These are phyloP conservation scores for Pseudomonodictys pantanalensis DNA, from an alignment of 495 filamentous ascomycete species.

Conservation along the genomic window DNA sequence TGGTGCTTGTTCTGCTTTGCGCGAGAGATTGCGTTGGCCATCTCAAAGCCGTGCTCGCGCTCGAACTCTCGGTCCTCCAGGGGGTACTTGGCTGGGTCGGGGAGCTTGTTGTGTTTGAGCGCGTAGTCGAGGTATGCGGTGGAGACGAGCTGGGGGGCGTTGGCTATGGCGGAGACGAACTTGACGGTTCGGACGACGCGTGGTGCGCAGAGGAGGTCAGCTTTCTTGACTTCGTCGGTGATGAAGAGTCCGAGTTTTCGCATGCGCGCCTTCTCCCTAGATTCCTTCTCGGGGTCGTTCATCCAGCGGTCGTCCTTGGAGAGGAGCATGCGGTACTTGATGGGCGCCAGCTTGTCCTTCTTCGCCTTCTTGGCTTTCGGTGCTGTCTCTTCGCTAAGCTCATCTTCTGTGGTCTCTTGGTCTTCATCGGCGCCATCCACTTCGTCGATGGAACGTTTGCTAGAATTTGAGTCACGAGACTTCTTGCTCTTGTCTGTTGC, in stretches of 20 bases:
- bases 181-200: conserved; percentile 84
- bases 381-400: conserved; percentile 35
- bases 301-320: conserved; percentile 80
- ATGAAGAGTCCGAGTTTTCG: conserved; percentile 80
- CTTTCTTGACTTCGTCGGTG: conserved; percentile 67
- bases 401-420: conserved; percentile 47
- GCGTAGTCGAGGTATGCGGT: conserved; percentile 77
- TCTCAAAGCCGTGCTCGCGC: conserved; percentile 61
- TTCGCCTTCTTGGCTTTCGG: conserved; percentile 63
- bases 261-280: conserved; percentile 59
- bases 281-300: conserved; percentile 64
- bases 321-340: conserved; percentile 69
- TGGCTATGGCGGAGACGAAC: conserved; percentile 82
- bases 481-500: conserved; percentile 26
- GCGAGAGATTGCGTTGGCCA: conserved; percentile 60
- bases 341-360: conserved; percentile 42
- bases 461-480: conserved; percentile 31
- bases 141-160: conserved; percentile 68
- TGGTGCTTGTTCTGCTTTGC: conserved; percentile 72
- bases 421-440: conserved; percentile 56
- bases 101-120: conserved; percentile 58
- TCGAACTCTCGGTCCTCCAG: conserved; percentile 71
- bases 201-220: conserved; percentile 85
- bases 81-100: conserved; percentile 58
- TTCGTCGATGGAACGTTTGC: conserved; percentile 56